Base-by-base conservation (phyloP, 2,329 filamentous ascomycete species). In the Clarireedia hainanense region DNA sequence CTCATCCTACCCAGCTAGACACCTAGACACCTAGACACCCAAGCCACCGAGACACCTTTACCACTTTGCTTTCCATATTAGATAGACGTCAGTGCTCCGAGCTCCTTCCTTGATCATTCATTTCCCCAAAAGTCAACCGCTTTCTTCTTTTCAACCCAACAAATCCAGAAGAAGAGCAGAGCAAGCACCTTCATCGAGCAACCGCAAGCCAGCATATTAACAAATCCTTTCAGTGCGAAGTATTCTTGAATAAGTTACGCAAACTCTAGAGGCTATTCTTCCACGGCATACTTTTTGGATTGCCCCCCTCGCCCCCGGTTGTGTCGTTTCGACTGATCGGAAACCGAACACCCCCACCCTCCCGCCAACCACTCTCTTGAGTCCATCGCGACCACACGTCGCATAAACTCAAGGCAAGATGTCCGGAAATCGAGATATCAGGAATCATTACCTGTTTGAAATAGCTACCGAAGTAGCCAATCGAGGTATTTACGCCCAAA, bases 381-480 rank as follows among this genome's bases (percentile, higher is more conserved):
- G 30, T 14, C 27, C 14, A 55, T 40, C 30, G 49, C 48, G 40
- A 50, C 43, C 43, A 34, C 37, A 48, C 24, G 51, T 27, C 55
- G 39, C 42, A 47, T 46, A 48, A 43, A 23, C 34, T 12, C 39
- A 34, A 55, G 10, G 40, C 55, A 57, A 50, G 30, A 64, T 64
- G 62, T 55, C 59, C 23, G 56, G 57, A 47, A 66, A 67, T 50
- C 61, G 68, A 62, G 91, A 97, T 75, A 89, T 97, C 68, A 91
- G 88, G 76, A 94, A 95, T 73, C 94, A 97, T 75, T 79, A 95
- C 68, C 87, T 99, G 65, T 99, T 99, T 70, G 94, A 99, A 76
- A 80, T 97, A 67, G 91, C 94, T 59, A 97, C 94, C 23, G 94
- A 99, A 72, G 94, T 97, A 65, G 94, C 94, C 60, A 95, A 97